A percentile compares a stretch with the other conserved stretches of the same genome.
These are phyloP conservation scores for Ophiostoma perfectum DNA, from an alignment of 2,329 filamentous ascomycete genomes.

Conservation along the genomic window DNA sequence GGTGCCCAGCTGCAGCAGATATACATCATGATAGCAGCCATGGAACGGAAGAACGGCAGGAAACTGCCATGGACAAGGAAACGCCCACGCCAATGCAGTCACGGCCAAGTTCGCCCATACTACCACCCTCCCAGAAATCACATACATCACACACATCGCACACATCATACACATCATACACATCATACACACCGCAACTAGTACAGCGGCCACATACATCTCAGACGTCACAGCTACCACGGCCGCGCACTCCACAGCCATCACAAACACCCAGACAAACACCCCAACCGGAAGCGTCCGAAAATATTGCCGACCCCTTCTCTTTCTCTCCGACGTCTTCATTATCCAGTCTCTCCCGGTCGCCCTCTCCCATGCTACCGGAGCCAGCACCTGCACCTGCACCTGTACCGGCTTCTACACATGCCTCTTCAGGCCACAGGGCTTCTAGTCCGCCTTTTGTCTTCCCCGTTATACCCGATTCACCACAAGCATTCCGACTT, in stretches of 20 bases:
- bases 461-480: conserved; percentile 19
- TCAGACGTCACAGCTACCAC: not conserved
- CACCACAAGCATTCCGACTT: conserved; percentile 27
- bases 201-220: not conserved
- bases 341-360: conserved; percentile 18
- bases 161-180: not conserved
- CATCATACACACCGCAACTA: not conserved
- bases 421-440: not conserved
- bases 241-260: not conserved
- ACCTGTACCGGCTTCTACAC: not conserved
- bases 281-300: not conserved
- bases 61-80: not conserved
- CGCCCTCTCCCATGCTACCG: conserved; percentile 13
- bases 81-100: not conserved
- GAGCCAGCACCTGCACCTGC: not conserved
- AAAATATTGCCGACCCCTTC: conserved; percentile 5
- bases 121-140: not conserved
- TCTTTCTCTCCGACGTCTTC: conserved; percentile 22
- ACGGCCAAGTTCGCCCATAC: not conserved
- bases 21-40: not conserved
- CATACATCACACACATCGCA: not conserved
- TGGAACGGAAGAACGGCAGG: not conserved
- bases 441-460: not conserved
- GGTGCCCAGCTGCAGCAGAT: not conserved
- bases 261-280: not conserved